A percentile compares a stretch with the other conserved stretches of the same genome.
These are phyloP conservation scores for Baorangia bicolor DNA, from an alignment of 768 basidiomycete species.

Conservation along the genomic window DNA sequence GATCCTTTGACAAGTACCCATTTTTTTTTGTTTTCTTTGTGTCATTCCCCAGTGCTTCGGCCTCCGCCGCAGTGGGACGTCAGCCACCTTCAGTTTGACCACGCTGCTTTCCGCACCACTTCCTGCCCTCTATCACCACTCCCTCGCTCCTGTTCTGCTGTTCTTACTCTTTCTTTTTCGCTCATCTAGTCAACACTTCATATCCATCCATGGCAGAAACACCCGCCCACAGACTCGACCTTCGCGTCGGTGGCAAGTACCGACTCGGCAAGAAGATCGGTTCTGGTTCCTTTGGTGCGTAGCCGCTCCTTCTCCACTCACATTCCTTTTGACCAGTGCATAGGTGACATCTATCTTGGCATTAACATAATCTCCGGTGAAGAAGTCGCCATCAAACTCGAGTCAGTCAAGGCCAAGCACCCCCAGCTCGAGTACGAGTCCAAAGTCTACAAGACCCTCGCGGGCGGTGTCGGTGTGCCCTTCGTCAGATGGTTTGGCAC, in stretches of 20 bases:
- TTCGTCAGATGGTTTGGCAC: constrained; percentile 96
- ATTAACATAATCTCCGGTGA: constrained; percentile 99
- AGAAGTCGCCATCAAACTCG: constrained; percentile 99
- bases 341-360: constrained; percentile 98
- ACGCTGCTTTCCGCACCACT: constrained; percentile 33
- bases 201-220: constrained; percentile 65
- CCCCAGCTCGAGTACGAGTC: constrained; percentile 99
- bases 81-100: constrained; percentile 38
- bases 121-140: constrained; percentile 25
- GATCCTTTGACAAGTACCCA: background rate
- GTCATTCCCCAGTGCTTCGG: background rate
- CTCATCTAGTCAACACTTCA: constrained; percentile 9
- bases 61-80: constrained; percentile 18
- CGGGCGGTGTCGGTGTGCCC: constrained; percentile 97
- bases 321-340: constrained; percentile 7
- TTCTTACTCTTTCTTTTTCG: constrained; percentile 15
- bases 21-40: background rate
- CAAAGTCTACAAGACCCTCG: constrained; percentile 95
- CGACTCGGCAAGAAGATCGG: constrained; percentile 99
- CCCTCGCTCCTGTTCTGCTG: constrained; percentile 6
- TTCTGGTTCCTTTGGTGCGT: constrained; percentile 94
- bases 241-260: constrained; percentile 93
- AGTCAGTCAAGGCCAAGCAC: constrained; percentile 99
- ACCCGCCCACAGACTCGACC: constrained; percentile 71
- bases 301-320: background rate